These are phyloP conservation scores for Panellus pusillus DNA, from an alignment of 768 basidiomycete species.

Conservation along the genomic window DNA sequence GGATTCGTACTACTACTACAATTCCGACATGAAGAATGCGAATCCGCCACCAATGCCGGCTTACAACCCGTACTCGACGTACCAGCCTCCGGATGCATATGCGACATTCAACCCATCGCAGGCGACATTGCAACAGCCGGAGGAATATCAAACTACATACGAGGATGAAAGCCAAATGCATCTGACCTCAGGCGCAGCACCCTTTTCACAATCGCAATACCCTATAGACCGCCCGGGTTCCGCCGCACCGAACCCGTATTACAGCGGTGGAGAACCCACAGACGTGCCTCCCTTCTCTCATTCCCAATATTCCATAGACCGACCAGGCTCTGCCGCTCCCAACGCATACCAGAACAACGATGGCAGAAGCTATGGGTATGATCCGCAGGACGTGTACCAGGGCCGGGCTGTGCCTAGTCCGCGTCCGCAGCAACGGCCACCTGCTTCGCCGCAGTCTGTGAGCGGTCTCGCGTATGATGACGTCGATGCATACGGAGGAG, in stretches of 20 bases:
- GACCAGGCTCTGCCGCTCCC: slow-evolving; percentile 26
- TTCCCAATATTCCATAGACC: slow-evolving; percentile 39
- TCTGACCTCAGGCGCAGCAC: slow-evolving; percentile 58
- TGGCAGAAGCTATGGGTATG: slow-evolving; percentile 27
- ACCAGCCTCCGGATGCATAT: slow-evolving; percentile 51
- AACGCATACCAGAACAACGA: background rate
- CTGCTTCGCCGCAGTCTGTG: slow-evolving; percentile 21
- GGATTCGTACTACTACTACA: slow-evolving; percentile 55
- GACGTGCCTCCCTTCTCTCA: slow-evolving; percentile 38
- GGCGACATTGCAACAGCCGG: slow-evolving; percentile 54
- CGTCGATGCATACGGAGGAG: slow-evolving; percentile 37
- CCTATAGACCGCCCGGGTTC: slow-evolving; percentile 34
- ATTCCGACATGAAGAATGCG: slow-evolving; percentile 49
- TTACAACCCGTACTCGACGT: slow-evolving; percentile 65
- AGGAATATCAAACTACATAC: slow-evolving; percentile 45
- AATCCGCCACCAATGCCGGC: slow-evolving; percentile 76
- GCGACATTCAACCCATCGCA: slow-evolving; percentile 61
- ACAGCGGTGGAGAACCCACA: background rate
- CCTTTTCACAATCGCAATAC: slow-evolving; percentile 43
- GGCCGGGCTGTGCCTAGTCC: slow-evolving; percentile 41
- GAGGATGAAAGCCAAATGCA: slow-evolving; percentile 70
- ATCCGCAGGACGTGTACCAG: slow-evolving; percentile 58
- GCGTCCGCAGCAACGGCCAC: slow-evolving; percentile 25
- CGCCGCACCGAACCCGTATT: slow-evolving; percentile 5
- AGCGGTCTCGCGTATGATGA: slow-evolving; percentile 39